Base-by-base conservation (phyloP, 108 stramenopile genomes). In the Thalassiosira profunda region DNA sequence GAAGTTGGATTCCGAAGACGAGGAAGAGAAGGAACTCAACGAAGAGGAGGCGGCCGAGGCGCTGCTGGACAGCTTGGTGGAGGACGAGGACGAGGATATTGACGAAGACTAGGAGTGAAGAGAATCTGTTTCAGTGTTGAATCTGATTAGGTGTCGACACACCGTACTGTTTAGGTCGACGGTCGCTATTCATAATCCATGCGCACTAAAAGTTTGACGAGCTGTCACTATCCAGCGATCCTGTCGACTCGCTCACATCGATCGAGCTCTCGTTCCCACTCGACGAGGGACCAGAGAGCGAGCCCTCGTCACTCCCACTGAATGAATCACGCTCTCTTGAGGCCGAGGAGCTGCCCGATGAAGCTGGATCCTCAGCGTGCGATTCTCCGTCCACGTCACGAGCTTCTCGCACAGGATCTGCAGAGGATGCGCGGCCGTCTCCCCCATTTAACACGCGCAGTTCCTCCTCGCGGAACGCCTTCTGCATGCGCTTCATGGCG, bases 1-100 rank as follows among this genome's bases (percentile, higher is more conserved):
- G 66, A 80, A 86, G 55, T 67, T 98, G 43, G 96, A 95, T 53
- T 83, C 72, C 6, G 63, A 64, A 30, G 81, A 84, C 41, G 87
- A 82, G 42, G 83, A 82, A 41, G 86, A 85, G 45, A 82, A 77
- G 58, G 75, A 82, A 63, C 41, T 84, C 44, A 66, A 66, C 24
- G 87, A 85, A 53, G 86, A 85, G 41, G 87, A 86, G 44, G 82
- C 79, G 34, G 72, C 83, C 12, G 87, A 84, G 25, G 49, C 42
- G 3, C 26, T 85, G 54, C 29, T 78, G 65, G 68, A 84, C 9
- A 74, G 70, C 25, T 72, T 81, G 12, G 60, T 82, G 15, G 85
- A 84, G 24, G 80, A 74, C 38, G 90, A 89, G 31, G 90, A 92
- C n/a, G n/a, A n/a, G 48, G 84, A 82, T 10, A 55, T 56, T 48